These are phyloP conservation scores for Backusella tarrabulga DNA, from an alignment of 192 early-diverging fungal species.

Conservation along the genomic window DNA sequence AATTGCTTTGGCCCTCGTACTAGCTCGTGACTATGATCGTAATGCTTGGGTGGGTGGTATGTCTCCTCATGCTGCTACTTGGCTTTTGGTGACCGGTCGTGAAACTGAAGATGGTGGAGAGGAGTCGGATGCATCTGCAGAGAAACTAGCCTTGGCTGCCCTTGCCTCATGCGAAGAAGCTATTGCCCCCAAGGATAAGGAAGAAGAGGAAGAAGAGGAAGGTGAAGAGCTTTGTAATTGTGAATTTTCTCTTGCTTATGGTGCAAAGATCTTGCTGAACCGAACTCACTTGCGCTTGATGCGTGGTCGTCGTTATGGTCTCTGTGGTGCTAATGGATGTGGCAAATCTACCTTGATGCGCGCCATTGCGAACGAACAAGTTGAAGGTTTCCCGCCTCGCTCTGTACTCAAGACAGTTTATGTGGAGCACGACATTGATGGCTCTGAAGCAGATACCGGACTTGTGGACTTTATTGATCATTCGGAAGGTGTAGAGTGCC, in stretches of 20 bases:
- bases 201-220: slow-evolving; percentile 45
- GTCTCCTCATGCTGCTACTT: slow-evolving; percentile 51
- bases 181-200: slow-evolving; percentile 28
- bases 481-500: slow-evolving; percentile 55
- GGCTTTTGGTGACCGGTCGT: slow-evolving; percentile 34
- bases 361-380: slow-evolving; percentile 78
- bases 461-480: slow-evolving; percentile 63
- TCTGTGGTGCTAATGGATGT: slow-evolving; percentile 79
- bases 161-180: slow-evolving; percentile 45
- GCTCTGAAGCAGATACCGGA: slow-evolving; percentile 65
- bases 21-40: slow-evolving; percentile 58
- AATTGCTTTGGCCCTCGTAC: slow-evolving; percentile 58
- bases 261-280: slow-evolving; percentile 80
- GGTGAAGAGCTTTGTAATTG: slow-evolving; percentile 65
- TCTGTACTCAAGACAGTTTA: slow-evolving; percentile 74
- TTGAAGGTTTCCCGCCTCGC: slow-evolving; percentile 78
- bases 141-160: slow-evolving; percentile 49
- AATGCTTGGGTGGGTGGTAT: slow-evolving; percentile 62
- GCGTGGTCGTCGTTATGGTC: slow-evolving; percentile 81
- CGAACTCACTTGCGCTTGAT: slow-evolving; percentile 56
- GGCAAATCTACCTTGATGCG: slow-evolving; percentile 80
- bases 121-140: slow-evolving; percentile 44
- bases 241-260: slow-evolving; percentile 82
- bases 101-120: background rate
- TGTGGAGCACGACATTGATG: slow-evolving; percentile 78